A percentile compares a stretch with the other conserved stretches of the same genome.
phyloP scores from a whole-genome alignment of 2,329 filamentous ascomycete genomes.

The Xylariomycetidae sp. region DNA sequence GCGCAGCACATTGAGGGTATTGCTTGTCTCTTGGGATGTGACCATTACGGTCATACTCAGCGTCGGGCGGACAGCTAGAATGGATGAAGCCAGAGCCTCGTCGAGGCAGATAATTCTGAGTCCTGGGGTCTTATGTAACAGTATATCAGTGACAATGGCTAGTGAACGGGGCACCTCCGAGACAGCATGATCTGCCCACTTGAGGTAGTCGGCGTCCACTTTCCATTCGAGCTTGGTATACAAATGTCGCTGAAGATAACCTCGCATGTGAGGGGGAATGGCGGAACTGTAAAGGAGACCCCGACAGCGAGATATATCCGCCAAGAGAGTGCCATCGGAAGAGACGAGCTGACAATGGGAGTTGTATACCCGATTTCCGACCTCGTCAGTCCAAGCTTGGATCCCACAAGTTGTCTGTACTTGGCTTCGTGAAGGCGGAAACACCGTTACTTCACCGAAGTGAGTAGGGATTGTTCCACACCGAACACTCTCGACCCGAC shows the following conservation, averaged over 20 bases:
- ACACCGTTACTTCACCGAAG: constrained; percentile 1
- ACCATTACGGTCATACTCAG: too few relatives aligned
- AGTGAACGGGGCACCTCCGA: background rate
- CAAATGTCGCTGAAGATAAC: background rate
- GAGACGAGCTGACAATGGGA: constrained; percentile 1
- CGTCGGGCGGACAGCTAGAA: too few relatives aligned
- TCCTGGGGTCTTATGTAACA: constrained; percentile 1
- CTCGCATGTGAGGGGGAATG: background rate
- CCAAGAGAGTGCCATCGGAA: constrained; percentile 1
- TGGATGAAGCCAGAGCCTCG: too few relatives aligned
- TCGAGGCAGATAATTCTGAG: background rate
- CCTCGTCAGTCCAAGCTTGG: background rate
- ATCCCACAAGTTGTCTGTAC: background rate
- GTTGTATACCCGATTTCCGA: background rate
- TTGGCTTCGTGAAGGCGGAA: background rate
- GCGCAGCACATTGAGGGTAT: too few relatives aligned
- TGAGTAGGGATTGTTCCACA: constrained; percentile 2
- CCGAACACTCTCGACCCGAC: background rate
- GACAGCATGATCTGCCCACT: background rate
- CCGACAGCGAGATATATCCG: background rate
- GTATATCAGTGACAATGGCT: background rate
- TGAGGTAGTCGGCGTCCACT: constrained; percentile 2
- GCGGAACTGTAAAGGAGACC: background rate
- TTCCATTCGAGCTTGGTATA: constrained; percentile 3
- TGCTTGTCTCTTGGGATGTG: too few relatives aligned